Conservation (phyloP, 192 early-diverging fungal genomes). For the Coemansia sp. region DNA sequence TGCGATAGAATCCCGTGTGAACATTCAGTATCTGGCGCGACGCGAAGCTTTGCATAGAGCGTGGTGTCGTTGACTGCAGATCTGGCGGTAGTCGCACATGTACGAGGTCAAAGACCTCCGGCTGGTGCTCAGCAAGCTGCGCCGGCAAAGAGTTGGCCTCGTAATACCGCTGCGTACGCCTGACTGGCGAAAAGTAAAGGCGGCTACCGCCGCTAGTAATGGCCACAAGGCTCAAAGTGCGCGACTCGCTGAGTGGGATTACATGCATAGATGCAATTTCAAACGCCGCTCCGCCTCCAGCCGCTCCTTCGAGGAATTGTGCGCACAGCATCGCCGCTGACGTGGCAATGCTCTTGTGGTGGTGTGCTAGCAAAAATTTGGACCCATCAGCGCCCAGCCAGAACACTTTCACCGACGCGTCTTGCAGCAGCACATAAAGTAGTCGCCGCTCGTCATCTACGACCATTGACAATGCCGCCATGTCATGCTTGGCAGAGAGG, state of each 20-base stretch:
- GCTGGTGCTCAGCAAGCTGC: slow-evolving; percentile 25
- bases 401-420: slow-evolving; percentile 70
- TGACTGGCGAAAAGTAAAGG: slow-evolving; percentile 69
- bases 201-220: slow-evolving; percentile 77
- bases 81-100: slow-evolving; percentile 74
- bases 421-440: slow-evolving; percentile 73
- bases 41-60: slow-evolving; percentile 16
- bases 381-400: slow-evolving; percentile 64
- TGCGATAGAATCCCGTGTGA: slow-evolving; percentile 68
- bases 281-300: slow-evolving; percentile 49
- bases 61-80: background rate
- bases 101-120: slow-evolving; percentile 63
- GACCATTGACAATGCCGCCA: slow-evolving; percentile 66
- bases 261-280: slow-evolving; percentile 77
- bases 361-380: slow-evolving; percentile 59
- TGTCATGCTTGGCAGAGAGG: slow-evolving; percentile 34
- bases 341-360: slow-evolving; percentile 57
- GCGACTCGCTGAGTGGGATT: slow-evolving; percentile 67
- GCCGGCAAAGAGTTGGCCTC: slow-evolving; percentile 13
- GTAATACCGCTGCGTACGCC: slow-evolving; percentile 49
- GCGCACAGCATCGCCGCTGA: slow-evolving; percentile 55
- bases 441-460: slow-evolving; percentile 69
- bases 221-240: slow-evolving; percentile 71
- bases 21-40: slow-evolving; percentile 41
- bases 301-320: slow-evolving; percentile 48